These are phyloP conservation scores for Eimeria mitis DNA, from an alignment of 169 alveolate genomes.

Conservation along the genomic window DNA sequence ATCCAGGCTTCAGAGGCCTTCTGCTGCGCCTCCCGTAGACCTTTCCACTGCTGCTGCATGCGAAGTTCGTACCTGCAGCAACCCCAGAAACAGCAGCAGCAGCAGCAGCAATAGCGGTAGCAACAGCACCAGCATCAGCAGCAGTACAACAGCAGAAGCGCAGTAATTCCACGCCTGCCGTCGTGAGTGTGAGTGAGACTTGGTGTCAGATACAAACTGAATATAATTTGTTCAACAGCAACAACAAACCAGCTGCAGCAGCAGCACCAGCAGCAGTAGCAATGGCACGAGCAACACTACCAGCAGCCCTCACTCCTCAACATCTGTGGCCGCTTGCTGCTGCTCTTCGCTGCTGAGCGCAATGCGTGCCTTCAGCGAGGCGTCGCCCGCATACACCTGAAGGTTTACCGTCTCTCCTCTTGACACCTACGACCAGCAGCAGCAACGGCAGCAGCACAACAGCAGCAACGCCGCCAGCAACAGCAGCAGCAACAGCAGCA, in stretches of 20 bases:
- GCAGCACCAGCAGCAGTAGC: no score
- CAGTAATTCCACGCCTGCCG: neutral
- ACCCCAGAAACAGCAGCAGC: neutral
- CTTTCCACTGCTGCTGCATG: slow-evolving; percentile 24
- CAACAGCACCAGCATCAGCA: slow-evolving; percentile 30
- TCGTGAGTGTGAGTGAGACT: neutral
- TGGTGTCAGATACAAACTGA: neutral
- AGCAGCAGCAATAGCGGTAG: neutral
- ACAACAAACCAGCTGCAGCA: no score
- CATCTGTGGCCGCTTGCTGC: neutral
- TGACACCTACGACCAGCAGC: neutral
- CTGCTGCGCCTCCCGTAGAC: neutral
- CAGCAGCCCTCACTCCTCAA: neutral
- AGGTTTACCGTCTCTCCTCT: neutral
- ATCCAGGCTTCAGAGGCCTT: slow-evolving; percentile 42
- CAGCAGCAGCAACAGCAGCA: neutral
- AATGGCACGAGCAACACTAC: neutral
- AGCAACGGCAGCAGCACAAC: neutral
- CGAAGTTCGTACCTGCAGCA: slow-evolving; percentile 14
- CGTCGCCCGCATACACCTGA: neutral
- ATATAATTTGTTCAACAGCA: no score
- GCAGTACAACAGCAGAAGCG: no score
- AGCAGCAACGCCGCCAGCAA: neutral
- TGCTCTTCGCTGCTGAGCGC: neutral
- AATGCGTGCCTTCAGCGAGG: neutral